Conservation (phyloP, 495 filamentous ascomycete species). For the Aspergillus sparsus region DNA sequence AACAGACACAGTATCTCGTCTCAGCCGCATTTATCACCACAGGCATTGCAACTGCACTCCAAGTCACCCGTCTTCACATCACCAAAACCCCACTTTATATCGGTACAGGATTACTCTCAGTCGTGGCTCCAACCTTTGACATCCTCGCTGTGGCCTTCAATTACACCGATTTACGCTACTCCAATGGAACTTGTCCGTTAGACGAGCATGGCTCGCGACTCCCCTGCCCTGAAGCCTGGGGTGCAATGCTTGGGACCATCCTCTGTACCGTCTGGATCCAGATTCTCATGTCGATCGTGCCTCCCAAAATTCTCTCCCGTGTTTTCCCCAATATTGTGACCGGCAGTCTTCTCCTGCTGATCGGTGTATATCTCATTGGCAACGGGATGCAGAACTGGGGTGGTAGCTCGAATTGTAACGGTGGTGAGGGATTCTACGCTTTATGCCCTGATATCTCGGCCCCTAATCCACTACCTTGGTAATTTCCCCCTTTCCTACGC, state of each 20-base stretch:
- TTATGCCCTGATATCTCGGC: constrained; percentile 68
- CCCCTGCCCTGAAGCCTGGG: constrained; percentile 79
- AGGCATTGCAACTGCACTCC: constrained; percentile 73
- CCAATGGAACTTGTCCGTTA: constrained; percentile 68
- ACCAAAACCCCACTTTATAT: constrained; percentile 74
- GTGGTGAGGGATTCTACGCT: constrained; percentile 53
- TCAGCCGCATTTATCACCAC: constrained; percentile 82
- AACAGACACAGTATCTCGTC: constrained; percentile 72
- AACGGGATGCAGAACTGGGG: constrained; percentile 79
- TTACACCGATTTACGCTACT: constrained; percentile 74
- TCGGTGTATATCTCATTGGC: constrained; percentile 70
- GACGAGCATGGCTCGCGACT: constrained; percentile 61
- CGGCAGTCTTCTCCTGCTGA: constrained; percentile 70
- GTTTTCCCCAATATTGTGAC: constrained; percentile 85
- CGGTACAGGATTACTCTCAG: constrained; percentile 79
- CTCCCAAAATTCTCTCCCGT: constrained; percentile 60
- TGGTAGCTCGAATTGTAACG: constrained; percentile 64
- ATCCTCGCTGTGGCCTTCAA: constrained; percentile 78
- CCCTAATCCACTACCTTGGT: constrained; percentile 69
- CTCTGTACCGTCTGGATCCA: constrained; percentile 51
- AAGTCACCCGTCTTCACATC: constrained; percentile 81
- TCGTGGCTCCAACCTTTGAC: constrained; percentile 80
- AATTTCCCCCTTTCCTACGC: background rate
- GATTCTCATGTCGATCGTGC: constrained; percentile 43
- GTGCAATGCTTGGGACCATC: constrained; percentile 76